phyloP scores from a whole-genome alignment of 495 filamentous ascomycete genomes.

The Chlorociboria aeruginascens region DNA sequence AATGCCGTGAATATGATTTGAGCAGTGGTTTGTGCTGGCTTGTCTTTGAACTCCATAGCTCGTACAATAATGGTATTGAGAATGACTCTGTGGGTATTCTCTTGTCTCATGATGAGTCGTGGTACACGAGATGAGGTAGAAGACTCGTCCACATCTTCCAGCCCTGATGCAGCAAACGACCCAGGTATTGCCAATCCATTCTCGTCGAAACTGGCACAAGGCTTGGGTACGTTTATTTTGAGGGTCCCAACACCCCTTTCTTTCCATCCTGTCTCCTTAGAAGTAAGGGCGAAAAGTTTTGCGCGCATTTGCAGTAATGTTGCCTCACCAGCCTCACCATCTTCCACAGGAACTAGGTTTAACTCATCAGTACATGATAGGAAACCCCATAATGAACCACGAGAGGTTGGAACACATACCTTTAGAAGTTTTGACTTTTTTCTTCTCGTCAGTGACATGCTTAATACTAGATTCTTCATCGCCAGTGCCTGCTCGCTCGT shows the following conservation, averaged over 20 bases:
- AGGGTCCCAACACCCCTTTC: constrained; percentile 74
- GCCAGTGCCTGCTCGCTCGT: constrained; percentile 22
- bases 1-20: constrained; percentile 41
- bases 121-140: constrained; percentile 28
- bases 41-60: constrained; percentile 60
- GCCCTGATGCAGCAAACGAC: constrained; percentile 35
- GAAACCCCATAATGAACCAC: no score
- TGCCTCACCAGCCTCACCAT: constrained; percentile 68
- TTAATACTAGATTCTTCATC: constrained; percentile 23
- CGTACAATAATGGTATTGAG: constrained; percentile 69
- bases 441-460: constrained; percentile 37
- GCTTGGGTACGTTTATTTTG: constrained; percentile 64
- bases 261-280: constrained; percentile 60
- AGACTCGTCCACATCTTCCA: constrained; percentile 27
- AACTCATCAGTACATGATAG: not conserved
- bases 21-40: constrained; percentile 46
- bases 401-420: constrained; percentile 33
- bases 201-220: constrained; percentile 34
- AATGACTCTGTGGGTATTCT: constrained; percentile 74
- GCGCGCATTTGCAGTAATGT: constrained; percentile 52
- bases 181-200: constrained; percentile 27
- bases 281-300: constrained; percentile 62
- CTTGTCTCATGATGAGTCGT: constrained; percentile 78
- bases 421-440: constrained; percentile 54
- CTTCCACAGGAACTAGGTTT: constrained; percentile 28